Evolutionary conservation across 805 yeast genomes (phyloP), one percentile per base, ranked within the genome.

Genomic region (Ogataea ganodermae): DNA sequence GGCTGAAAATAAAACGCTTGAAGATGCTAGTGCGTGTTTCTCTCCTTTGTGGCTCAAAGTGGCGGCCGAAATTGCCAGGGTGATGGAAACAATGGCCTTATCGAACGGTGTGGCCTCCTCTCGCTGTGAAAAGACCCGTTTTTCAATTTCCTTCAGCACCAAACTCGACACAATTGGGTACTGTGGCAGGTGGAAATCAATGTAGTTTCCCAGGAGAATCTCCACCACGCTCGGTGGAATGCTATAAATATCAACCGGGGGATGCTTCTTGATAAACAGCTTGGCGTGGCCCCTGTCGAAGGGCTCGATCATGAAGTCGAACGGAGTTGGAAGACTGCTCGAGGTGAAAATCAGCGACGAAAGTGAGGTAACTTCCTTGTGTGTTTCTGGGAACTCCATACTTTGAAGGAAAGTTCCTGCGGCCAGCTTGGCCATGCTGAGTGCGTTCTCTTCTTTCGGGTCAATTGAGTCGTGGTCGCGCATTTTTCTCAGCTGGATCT

Each of bases 121-220:
- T n/a, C 18, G 5, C 12, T 35, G 22, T 5, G 28, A 40, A 31
- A 46, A 52, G 3, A 52, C 56, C 17, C 43, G 21, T 12, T 20
- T 9, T 30, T 36, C 49, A 9, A 32, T 27, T 18, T 49, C 49
- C 17, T 44, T 46, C 35, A 52, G 33, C 13, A n/a, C 28, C 36
- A 44, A 23, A 28, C 51, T 52, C 10, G 56, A 52, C 4, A 52
- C 41, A 7, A 52, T 49, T 20, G 56, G 56, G 24, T 52, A 52
- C 32, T 52, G 56, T 12, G 56, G 56, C 13, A 48, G 49, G 35
- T 52, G 49, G 21, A 24, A 46, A 18, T 52, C 47, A 13, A 46
- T 16, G 42, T 52, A 52, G 47, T 52, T 52, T 5, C 39, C 21
- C 48, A 52, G 12, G 13, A 52, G 35, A 7, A 52, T 46, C 13